Conservation (phyloP, 1,284 basidiomycete genomes). For the Irpex sp. region DNA sequence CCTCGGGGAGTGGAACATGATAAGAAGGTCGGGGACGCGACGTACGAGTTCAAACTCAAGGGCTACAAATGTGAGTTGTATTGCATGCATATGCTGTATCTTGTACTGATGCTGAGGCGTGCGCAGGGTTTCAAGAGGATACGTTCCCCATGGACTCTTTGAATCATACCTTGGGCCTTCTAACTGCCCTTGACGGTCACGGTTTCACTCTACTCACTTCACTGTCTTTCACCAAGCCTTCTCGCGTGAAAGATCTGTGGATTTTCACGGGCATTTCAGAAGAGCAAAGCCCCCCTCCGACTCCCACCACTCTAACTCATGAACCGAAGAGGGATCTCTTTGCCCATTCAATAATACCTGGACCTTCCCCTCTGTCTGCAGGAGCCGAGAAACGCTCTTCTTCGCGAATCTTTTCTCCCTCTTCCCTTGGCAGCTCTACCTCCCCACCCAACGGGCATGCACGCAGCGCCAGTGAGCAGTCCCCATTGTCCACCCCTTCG, state of each 20-base stretch:
- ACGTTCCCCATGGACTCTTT: slow-evolving; percentile 75
- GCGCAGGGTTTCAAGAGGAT: slow-evolving; percentile 72
- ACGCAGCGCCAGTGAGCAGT: slow-evolving; percentile 12
- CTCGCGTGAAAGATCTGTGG: slow-evolving; percentile 76
- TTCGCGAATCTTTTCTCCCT: background rate
- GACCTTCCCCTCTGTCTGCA: slow-evolving; percentile 9
- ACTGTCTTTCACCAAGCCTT: slow-evolving; percentile 61
- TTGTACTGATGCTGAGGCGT: slow-evolving; percentile 5
- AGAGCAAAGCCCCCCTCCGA: slow-evolving; percentile 24
- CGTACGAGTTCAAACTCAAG: slow-evolving; percentile 76
- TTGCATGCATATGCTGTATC: slow-evolving; percentile 1
- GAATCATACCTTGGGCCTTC: slow-evolving; percentile 65
- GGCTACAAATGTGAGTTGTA: slow-evolving; percentile 67
- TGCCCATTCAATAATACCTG: slow-evolving; percentile 18
- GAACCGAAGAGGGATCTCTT: slow-evolving; percentile 26
- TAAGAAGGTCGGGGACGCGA: slow-evolving; percentile 67
- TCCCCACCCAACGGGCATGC: slow-evolving; percentile 4
- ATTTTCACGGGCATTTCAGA: slow-evolving; percentile 56
- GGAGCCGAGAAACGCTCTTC: slow-evolving; percentile 10
- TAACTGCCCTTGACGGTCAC: slow-evolving; percentile 63
- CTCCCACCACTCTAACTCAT: slow-evolving; percentile 29
- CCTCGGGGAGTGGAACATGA: slow-evolving; percentile 73
- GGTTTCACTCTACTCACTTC: slow-evolving; percentile 68
- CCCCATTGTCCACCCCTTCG: slow-evolving; percentile 21
- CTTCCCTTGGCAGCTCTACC: background rate